Conservation (phyloP, 306 rosid species). For the Corylus avellana region DNA sequence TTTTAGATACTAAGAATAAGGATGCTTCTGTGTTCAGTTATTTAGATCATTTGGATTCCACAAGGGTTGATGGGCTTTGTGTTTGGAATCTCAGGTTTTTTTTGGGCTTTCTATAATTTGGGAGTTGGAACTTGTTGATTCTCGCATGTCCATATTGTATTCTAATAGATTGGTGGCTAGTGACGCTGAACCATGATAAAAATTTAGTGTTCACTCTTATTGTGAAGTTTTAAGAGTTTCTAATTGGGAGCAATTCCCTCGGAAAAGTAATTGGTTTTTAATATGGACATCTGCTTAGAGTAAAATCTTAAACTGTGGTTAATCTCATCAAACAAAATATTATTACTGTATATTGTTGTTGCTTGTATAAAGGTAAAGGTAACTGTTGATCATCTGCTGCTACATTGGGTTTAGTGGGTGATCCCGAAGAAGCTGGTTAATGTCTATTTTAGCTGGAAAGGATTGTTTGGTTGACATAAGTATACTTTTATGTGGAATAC, state of each 20-base stretch:
- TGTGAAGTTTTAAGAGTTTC: background rate
- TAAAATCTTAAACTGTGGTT: background rate
- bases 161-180: background rate
- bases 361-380: background rate
- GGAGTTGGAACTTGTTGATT: background rate
- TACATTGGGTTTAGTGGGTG: background rate
- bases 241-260: background rate
- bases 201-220: background rate
- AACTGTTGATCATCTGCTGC: background rate
- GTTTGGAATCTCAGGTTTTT: background rate
- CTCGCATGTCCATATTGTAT: background rate
- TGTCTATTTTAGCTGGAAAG: background rate
- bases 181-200: background rate
- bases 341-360: background rate
- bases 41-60: background rate
- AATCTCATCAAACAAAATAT: background rate
- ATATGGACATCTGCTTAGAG: too few relatives aligned
- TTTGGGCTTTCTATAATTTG: background rate
- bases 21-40: background rate
- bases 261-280: too few relatives aligned
- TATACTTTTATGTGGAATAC: background rate
- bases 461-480: background rate
- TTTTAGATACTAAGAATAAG: background rate
- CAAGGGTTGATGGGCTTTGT: background rate
- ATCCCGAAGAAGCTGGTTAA: background rate